Evolutionary conservation across 2,329 filamentous ascomycete genomes (phyloP).

Genomic region (Massarina eburnea): DNA sequence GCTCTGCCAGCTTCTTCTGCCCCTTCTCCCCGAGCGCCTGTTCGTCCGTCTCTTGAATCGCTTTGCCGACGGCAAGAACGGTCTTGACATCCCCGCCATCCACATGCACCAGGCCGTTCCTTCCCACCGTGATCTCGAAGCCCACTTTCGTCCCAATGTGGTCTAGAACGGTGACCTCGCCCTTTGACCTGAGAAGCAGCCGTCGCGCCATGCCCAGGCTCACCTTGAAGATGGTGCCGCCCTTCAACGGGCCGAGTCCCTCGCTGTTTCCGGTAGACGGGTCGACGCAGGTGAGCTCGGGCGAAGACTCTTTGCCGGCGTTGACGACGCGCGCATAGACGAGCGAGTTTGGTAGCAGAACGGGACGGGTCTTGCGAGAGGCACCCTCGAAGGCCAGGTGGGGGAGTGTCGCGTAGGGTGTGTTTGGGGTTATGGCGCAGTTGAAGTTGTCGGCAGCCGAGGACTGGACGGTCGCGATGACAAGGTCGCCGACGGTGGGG

Average conservation of each 20-base stretch:
- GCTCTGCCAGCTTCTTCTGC: conserved; percentile 71
- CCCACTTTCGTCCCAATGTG: conserved; percentile 78
- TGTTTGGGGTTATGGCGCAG: conserved; percentile 70
- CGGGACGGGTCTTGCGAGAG: conserved; percentile 86
- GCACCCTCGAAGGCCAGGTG: conserved; percentile 92
- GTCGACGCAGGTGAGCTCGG: conserved; percentile 88
- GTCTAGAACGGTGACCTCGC: conserved; percentile 71
- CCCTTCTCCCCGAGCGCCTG: conserved; percentile 62
- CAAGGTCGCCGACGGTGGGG: conserved; percentile 77
- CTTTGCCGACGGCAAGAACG: conserved; percentile 76
- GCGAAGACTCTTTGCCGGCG: conserved; percentile 66
- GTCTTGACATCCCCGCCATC: conserved; percentile 73
- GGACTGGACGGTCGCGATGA: conserved; percentile 83
- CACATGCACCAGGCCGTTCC: conserved; percentile 92
- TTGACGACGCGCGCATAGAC: conserved; percentile 85
- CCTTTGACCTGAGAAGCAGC: conserved; percentile 64
- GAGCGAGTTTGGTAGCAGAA: conserved; percentile 71
- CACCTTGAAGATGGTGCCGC: conserved; percentile 83
- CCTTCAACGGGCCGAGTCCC: conserved; percentile 78
- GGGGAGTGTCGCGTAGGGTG: conserved; percentile 68
- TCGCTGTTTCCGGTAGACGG: conserved; percentile 84
- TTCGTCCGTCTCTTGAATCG: conserved; percentile 76
- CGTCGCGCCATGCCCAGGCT: conserved; percentile 81
- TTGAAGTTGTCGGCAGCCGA: conserved; percentile 76
- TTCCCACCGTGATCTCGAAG: conserved; percentile 91